Percentiles rank a stretch among this genome's conserved stretches.
Evolutionary conservation across 2,329 filamentous ascomycete genomes (phyloP).

Genomic region (Ophiocordyceps sinensis): DNA sequence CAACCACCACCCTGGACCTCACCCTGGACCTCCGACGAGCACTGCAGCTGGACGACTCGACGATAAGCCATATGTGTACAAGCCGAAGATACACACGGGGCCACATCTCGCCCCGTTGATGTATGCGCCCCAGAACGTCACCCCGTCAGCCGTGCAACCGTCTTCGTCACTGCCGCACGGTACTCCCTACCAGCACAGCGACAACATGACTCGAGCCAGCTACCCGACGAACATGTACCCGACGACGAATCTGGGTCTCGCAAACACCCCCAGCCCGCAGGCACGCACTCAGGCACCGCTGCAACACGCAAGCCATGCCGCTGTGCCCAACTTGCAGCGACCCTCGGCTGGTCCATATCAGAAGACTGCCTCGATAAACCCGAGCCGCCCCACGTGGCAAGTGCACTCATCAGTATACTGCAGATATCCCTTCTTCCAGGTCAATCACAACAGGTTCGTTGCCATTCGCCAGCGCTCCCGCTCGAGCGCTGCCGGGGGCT

Average conservation of each 20-base stretch:
- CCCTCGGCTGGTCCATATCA: constrained; percentile 1
- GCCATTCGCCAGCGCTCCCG: neutral
- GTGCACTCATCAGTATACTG: constrained; percentile 28
- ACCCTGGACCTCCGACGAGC: neutral
- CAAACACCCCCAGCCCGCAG: constrained; percentile 1
- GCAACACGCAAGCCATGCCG: neutral
- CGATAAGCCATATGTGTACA: constrained; percentile 39
- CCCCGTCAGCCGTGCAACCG: constrained; percentile 4
- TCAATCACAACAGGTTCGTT: constrained; percentile 41
- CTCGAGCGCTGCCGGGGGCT: constrained; percentile 3
- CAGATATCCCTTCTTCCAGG: constrained; percentile 44
- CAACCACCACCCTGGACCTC: constrained; percentile 3
- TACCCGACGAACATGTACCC: neutral
- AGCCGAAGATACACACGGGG: constrained; percentile 26
- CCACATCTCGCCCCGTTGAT: constrained; percentile 8
- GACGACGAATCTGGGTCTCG: neutral
- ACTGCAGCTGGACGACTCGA: constrained; percentile 14
- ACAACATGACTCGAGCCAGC: constrained; percentile 10
- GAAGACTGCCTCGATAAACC: constrained; percentile 4
- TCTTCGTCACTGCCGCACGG: constrained; percentile 3
- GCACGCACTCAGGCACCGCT: neutral
- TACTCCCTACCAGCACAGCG: neutral
- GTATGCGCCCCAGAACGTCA: constrained; percentile 13
- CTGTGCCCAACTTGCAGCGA: neutral
- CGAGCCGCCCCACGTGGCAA: constrained; percentile 18